Evolutionary conservation across 495 filamentous ascomycete species (phyloP), one percentile per base, ranked within the genome.

Genomic region (Choiromyces venosus): DNA sequence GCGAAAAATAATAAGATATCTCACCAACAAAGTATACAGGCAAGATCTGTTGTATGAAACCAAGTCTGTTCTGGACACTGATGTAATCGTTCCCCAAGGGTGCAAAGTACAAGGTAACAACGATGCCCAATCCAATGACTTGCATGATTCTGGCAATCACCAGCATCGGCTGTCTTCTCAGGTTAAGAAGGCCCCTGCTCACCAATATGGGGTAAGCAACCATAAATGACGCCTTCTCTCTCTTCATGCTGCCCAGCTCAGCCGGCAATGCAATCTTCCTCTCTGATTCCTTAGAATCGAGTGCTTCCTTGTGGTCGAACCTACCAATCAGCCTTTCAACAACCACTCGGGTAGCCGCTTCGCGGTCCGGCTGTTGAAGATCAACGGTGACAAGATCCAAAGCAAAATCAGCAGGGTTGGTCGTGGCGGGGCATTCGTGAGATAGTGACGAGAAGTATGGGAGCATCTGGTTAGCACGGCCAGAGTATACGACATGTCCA

Each of bases 321-420:
- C 82, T 82, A 1, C 84, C 78, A 73, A 92, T 89, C 0, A 92
- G 84, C 12, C 79, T 81, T 46, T 83, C 83, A 16, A 91, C 89
- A 74, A 86, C 88, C 71, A 86, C 82, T 37, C 89, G 84, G 44
- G 86, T 91, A 18, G 86, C 82, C 9, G 81, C 84, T 79, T 92
- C 90, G 25, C 85, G 85, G 18, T 83, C 80, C 66, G 84, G 86
- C 66, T 88, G 86, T 76, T 91, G 90, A 0, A 92, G 84, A 74
- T 92, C 88, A 36, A 92, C 86, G 0, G 91, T 91, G 68, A 93
- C 91, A 9, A 92, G 83, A 80, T 93, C 91, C 18, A 93, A 83
- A 4, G 89, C 90, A 73, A 92, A 92, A 78, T 93, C 91, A 4
- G 91, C 90, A 4, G 91, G 90, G 72, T 92, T 93, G 25, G 89